phyloP scores from a whole-genome alignment of 2,329 filamentous ascomycete species.

The Geoglossum cookeanum region DNA sequence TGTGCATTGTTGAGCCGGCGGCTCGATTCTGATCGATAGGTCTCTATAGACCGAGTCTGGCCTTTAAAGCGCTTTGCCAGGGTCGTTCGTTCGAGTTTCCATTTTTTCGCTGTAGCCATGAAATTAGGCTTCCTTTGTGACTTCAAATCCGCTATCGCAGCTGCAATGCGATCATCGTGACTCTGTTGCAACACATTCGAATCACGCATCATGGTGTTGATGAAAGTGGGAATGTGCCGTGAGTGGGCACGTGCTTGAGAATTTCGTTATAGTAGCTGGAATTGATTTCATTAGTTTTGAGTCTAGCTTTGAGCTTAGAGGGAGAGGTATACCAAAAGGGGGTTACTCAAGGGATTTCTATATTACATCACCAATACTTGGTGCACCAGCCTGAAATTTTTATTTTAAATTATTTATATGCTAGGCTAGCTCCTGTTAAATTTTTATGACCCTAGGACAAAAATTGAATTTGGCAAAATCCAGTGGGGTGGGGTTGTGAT shows the following conservation, averaged over 20 bases:
- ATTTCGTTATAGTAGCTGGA: background rate
- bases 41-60: background rate
- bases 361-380: too few species aligned
- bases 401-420: too few species aligned
- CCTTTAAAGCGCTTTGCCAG: background rate
- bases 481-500: too few species aligned
- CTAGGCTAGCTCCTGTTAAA: too few species aligned
- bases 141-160: background rate
- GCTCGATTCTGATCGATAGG: background rate
- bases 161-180: background rate
- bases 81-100: background rate
- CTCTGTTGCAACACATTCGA: background rate
- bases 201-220: background rate
- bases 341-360: too few species aligned
- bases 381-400: too few species aligned
- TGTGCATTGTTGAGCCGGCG: background rate
- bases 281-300: too few species aligned
- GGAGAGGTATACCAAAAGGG: too few species aligned
- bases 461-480: too few species aligned
- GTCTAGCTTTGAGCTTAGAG: too few species aligned
- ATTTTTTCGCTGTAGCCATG: background rate
- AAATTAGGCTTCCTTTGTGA: background rate
- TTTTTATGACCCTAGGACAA: too few species aligned
- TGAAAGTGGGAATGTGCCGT: background rate
- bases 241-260: background rate